These are phyloP conservation scores for Cyamopsis tetragonoloba DNA, from an alignment of 306 rosid genomes.

Conservation along the genomic window DNA sequence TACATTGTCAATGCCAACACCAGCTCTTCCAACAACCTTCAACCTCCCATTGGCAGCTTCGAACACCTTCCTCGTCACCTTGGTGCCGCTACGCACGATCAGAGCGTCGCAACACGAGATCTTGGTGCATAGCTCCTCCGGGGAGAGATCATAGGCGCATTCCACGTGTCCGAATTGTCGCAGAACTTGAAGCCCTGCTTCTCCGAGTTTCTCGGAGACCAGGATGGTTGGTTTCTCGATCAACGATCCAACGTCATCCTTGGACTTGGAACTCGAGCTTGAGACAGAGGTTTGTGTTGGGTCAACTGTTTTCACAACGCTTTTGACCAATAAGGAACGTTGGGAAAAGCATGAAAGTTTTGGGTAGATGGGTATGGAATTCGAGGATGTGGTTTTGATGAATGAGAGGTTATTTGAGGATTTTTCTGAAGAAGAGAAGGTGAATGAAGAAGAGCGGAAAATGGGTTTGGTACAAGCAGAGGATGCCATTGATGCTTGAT, in stretches of 20 bases:
- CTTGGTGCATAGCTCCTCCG: slow-evolving; percentile 60
- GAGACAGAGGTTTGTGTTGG: neutral
- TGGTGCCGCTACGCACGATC: slow-evolving; percentile 84
- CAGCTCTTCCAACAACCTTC: slow-evolving; percentile 94
- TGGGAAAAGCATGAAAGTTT: slow-evolving; percentile 14
- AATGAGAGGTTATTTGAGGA: slow-evolving; percentile 41
- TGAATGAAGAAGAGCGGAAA: slow-evolving; percentile 13
- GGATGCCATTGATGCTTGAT: slow-evolving; percentile 45
- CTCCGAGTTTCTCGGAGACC: slow-evolving; percentile 86
- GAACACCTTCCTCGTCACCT: slow-evolving; percentile 63
- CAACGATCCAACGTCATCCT: neutral
- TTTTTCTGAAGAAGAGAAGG: neutral
- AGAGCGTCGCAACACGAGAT: slow-evolving; percentile 70
- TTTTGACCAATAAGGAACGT: slow-evolving; percentile 28
- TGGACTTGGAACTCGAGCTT: neutral
- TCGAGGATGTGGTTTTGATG: slow-evolving; percentile 16
- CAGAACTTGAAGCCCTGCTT: slow-evolving; percentile 62
- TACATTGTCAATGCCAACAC: slow-evolving; percentile 92
- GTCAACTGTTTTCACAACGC: slow-evolving; percentile 34
- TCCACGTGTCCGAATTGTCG: slow-evolving; percentile 59
- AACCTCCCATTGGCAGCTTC: slow-evolving; percentile 66
- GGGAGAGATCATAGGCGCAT: slow-evolving; percentile 51
- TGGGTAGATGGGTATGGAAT: slow-evolving; percentile 14
- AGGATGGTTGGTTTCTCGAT: slow-evolving; percentile 44
- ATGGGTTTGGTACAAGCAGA: slow-evolving; percentile 38